Base-by-base conservation (phyloP, 1,139 yeast species). In the Saccharomyces hybrid region DNA sequence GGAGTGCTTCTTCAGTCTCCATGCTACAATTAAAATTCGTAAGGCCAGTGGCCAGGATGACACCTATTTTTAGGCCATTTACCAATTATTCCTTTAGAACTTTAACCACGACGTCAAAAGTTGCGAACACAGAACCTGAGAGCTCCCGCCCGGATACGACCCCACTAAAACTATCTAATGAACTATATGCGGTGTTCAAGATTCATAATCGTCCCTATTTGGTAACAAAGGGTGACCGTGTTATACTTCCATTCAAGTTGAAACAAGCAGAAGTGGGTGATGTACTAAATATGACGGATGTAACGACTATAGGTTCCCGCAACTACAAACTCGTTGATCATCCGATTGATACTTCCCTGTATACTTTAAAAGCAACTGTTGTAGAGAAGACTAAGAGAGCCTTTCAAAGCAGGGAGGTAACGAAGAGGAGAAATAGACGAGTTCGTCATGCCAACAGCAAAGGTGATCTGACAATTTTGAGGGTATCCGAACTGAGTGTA, bases 321-420 rank as follows among this genome's bases (percentile, higher is more conserved):
- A 86, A 87, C 68, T 86, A 81, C 72, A 89, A 96, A 29, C 79
- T 80, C 51, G 76, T 78, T 50, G 82, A 79, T 16, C 73, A 76
- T 16, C 80, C 82, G 9, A 75, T 84, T 49, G 83, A 81, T 58
- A 75, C 80, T 9, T 62, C 71, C 1, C 72, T 84, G 14, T 86
- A 77, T 67, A 74, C 81, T 5, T 77, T 93, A 62, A 83, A 78
- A 58, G 99, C 95, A 16, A 81, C 82, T 29, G 91, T 93, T 49
- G 73, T 88, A 32, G 99, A 91, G 66, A 86, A 89, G 73, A 88
- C 97, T 1, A 82, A 88, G 64, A 87, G 87, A 60, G 95, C 95
- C 59, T 80, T 87, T 72, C 78, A 82, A 60, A 78, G 84, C 49
- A 84, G 82, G 68, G 84, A 81, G 59, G 75, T 78, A 53, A 83